These are phyloP conservation scores for Dryas integrifolia DNA, from an alignment of 331 rosid genomes.

Conservation along the genomic window DNA sequence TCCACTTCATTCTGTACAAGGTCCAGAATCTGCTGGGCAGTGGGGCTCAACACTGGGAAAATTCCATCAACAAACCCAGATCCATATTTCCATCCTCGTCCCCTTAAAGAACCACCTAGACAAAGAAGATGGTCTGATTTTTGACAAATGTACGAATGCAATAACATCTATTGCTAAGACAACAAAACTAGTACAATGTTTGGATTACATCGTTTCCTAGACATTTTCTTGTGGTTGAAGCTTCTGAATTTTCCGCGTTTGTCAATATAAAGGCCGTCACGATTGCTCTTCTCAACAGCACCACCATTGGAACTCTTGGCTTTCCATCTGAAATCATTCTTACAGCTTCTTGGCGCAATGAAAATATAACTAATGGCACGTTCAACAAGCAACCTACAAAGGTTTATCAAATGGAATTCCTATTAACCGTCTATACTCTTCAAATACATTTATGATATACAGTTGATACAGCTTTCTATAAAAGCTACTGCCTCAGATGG, in stretches of 20 bases:
- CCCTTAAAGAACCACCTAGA: slow-evolving; percentile 91
- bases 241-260: slow-evolving; percentile 71
- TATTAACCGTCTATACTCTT: neutral
- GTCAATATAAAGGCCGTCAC: slow-evolving; percentile 69
- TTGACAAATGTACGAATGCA: slow-evolving; percentile 22
- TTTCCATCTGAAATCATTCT: slow-evolving; percentile 46
- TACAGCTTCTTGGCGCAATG: slow-evolving; percentile 43
- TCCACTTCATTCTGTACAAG: slow-evolving; percentile 53
- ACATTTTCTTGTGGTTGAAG: slow-evolving; percentile 76
- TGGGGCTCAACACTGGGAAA: slow-evolving; percentile 80
- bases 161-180: slow-evolving; percentile 19
- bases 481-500: neutral
- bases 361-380: slow-evolving; percentile 38
- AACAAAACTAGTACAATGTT: slow-evolving; percentile 15
- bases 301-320: slow-evolving; percentile 46
- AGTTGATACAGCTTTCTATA: neutral
- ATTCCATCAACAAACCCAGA: slow-evolving; percentile 95
- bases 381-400: slow-evolving; percentile 50
- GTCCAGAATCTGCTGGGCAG: slow-evolving; percentile 61
- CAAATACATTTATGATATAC: neutral
- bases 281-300: slow-evolving; percentile 60
- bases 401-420: slow-evolving; percentile 10
- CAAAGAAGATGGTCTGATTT: slow-evolving; percentile 14
- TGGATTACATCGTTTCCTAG: slow-evolving; percentile 71
- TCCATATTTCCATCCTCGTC: slow-evolving; percentile 90